Evolutionary conservation across 306 rosid genomes (phyloP), one percentile per base, ranked within the genome.

Genomic region (Clitoria ternatea): DNA sequence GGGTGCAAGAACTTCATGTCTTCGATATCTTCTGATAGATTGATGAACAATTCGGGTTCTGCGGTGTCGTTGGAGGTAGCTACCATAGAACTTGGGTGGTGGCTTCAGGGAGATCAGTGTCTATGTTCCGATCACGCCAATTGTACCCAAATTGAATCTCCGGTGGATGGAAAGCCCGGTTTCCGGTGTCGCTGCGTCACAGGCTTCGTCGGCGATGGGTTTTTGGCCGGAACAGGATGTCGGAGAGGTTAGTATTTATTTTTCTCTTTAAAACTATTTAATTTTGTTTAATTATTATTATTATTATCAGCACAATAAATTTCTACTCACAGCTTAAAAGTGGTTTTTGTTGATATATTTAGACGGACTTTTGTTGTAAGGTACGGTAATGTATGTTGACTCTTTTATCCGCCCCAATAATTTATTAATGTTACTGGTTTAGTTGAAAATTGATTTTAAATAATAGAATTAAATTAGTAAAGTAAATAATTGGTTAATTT

Each of bases 181-280:
- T 85, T 79, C 54, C 84, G 85, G 15, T 94, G 98, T 71, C 27
- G 35, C 2, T 94, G 98, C 76, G 61, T 7, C 1, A 64, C 78
- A 4, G 98, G 92, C 0, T 80, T 82, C 39, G 12, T 14, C 43
- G 98, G 98, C 33, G 98, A 94, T 42, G 97, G 97, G 0, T 94
- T 67, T 68, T 27, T 0, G 50, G 88, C 83, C 77, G 96, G 97
- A 14, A 36, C 14, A 1, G 96, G 92, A 26, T 94, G 98, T 88
- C 86, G 80, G 70, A 90, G 81, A 90, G 96, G 98, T 94, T 17
- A 75, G 96, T 71, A n/a, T 71, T 36, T 13, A 0, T 7, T 18
- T 20, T 14, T 4, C 20, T 2, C 23, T 23, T 22, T 23, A n/a
- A n/a, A n/a, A n/a, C n/a, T n/a, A n/a, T 33, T 17, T 19, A 2